Evolutionary conservation across 2,329 filamentous ascomycete species (phyloP).

Genomic region (Septoria linicola): DNA sequence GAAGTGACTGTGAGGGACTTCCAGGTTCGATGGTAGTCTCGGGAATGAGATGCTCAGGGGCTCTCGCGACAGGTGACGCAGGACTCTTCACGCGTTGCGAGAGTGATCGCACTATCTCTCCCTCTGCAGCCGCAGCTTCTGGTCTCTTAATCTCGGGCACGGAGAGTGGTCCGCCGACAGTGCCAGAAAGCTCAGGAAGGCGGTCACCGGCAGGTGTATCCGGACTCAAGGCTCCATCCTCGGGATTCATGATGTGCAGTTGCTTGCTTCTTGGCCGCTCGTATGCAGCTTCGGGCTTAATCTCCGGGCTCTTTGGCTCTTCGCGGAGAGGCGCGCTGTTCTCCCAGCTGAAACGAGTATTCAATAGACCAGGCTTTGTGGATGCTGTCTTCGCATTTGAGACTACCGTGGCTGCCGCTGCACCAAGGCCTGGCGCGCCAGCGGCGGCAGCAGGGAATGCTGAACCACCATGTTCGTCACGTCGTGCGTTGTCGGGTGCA

Average conservation of each 20-base stretch:
- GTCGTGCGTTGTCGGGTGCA: conserved; percentile 28
- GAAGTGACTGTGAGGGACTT: conserved; percentile 18
- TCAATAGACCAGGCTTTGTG: conserved; percentile 27
- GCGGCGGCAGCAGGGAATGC: conserved; percentile 31
- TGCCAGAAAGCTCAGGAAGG: conserved; percentile 4
- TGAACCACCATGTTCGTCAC: conserved; percentile 26
- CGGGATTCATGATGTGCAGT: conserved; percentile 48
- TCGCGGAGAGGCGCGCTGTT: conserved; percentile 24
- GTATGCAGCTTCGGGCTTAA: conserved; percentile 33
- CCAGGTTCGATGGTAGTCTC: conserved; percentile 19
- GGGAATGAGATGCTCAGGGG: conserved; percentile 24
- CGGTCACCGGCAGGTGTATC: conserved; percentile 12
- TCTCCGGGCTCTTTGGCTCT: conserved; percentile 29
- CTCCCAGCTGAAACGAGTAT: conserved; percentile 43
- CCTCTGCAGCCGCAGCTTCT: conserved; percentile 19
- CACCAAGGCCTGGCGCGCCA: conserved; percentile 7
- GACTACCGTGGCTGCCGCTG: conserved; percentile 4
- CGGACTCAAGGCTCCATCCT: conserved; percentile 29
- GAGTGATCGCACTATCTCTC: conserved; percentile 18
- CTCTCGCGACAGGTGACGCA: conserved; percentile 27
- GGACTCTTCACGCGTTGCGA: conserved; percentile 19
- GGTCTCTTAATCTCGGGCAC: conserved; percentile 14
- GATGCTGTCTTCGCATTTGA: background rate
- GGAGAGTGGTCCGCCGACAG: conserved; percentile 7
- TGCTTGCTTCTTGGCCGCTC: conserved; percentile 36